Percentiles rank a stretch among this genome's conserved stretches.
Evolutionary conservation across 345 rosid genomes (phyloP).

Genomic region (Citrus reticulata): DNA sequence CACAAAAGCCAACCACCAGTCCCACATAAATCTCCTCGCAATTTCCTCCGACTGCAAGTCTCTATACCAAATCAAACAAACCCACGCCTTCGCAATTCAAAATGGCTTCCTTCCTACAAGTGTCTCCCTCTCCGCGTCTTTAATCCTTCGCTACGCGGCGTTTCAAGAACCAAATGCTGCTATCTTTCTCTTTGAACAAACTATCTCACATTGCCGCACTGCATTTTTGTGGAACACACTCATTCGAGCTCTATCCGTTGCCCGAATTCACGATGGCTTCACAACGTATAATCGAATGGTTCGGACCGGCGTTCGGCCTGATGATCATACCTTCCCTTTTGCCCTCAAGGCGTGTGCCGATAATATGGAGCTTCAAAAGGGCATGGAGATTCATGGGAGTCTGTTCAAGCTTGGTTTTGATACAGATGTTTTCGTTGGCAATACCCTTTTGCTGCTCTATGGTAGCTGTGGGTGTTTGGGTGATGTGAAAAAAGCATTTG

Average conservation of each 20-base stretch:
- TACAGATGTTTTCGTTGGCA: conserved; percentile 35
- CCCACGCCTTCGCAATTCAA: conserved; percentile 37
- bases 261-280: conserved; percentile 25
- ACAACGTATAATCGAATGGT: conserved; percentile 37
- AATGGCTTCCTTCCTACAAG: conserved; percentile 34
- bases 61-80: conserved; percentile 32
- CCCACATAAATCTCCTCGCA: conserved; percentile 19
- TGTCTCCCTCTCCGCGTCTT: conserved; percentile 42
- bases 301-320: conserved; percentile 35
- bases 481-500: conserved; percentile 31
- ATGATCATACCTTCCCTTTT: conserved; percentile 49
- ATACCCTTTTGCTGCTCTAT: conserved; percentile 38
- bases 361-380: conserved; percentile 34
- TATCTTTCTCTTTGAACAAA: conserved; percentile 28
- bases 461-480: conserved; percentile 24
- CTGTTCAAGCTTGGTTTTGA: conserved; percentile 49
- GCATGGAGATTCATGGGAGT: conserved; percentile 56
- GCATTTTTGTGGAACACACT: conserved; percentile 53
- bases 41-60: conserved; percentile 26
- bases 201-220: conserved; percentile 28
- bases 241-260: conserved; percentile 34
- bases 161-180: conserved; percentile 17
- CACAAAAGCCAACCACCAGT: background rate
- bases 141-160: conserved; percentile 45
- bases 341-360: conserved; percentile 43